Conservation (phyloP, 140 eudicot species). For the Oenanthe javanica region DNA sequence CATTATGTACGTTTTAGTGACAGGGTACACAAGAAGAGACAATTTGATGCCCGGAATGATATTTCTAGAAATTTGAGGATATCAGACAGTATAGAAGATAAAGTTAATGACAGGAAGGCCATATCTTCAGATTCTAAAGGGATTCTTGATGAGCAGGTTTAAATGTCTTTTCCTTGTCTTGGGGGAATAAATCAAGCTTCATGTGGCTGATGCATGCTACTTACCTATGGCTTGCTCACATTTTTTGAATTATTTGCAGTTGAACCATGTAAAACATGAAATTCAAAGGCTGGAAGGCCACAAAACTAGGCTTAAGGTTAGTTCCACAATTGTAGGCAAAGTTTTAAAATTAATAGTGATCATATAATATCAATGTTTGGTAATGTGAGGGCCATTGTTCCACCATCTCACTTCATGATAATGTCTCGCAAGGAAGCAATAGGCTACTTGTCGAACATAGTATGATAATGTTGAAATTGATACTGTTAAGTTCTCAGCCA, state of each 20-base stretch:
- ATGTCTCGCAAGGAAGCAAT: neutral
- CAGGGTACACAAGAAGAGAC: slow-evolving; percentile 34
- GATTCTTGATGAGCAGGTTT: slow-evolving; percentile 54
- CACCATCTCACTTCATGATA: neutral
- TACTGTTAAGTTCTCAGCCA: no score
- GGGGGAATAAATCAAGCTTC: neutral
- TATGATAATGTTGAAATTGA: neutral
- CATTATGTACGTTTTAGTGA: slow-evolving; percentile 27
- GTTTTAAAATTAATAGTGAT: neutral
- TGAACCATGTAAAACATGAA: slow-evolving; percentile 52
- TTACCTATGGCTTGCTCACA: slow-evolving; percentile 1
- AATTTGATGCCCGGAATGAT: slow-evolving; percentile 54
- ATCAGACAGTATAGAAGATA: slow-evolving; percentile 49
- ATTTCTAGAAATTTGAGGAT: slow-evolving; percentile 38
- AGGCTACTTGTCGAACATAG: neutral
- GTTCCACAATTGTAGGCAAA: slow-evolving; percentile 6
- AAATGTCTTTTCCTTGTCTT: slow-evolving; percentile 1
- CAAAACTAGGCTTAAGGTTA: slow-evolving; percentile 60
- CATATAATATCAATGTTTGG: neutral
- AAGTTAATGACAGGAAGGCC: slow-evolving; percentile 34
- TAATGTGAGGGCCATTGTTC: neutral
- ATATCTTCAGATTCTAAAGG: slow-evolving; percentile 35
- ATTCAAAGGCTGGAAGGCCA: slow-evolving; percentile 45
- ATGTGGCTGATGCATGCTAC: slow-evolving; percentile 5
- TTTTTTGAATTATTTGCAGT: slow-evolving; percentile 35